Conservation (phyloP, 768 basidiomycete genomes). For the Pisolithus tinctorius region DNA sequence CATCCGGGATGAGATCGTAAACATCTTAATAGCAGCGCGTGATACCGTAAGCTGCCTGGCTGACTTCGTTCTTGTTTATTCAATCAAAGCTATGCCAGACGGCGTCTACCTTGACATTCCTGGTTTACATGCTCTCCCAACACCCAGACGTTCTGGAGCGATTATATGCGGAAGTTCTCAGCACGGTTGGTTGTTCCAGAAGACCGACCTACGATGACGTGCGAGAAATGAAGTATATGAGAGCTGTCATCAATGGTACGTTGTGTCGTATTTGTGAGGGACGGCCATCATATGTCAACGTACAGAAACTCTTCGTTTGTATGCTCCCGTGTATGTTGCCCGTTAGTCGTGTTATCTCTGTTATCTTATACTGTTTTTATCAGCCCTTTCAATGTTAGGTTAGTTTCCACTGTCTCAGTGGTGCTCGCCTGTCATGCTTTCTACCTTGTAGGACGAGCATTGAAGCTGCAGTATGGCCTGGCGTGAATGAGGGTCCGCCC, state of each 20-base stretch:
- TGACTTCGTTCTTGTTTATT: not conserved
- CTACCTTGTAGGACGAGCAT: conserved; percentile 14
- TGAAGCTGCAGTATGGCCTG: conserved; percentile 18
- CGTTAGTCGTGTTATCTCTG: not conserved
- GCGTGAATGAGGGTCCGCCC: conserved; percentile 17
- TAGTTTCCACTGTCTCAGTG: not conserved
- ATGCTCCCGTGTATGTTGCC: conserved; percentile 24
- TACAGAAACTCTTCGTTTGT: conserved; percentile 24
- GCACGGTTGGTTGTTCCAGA: conserved; percentile 19
- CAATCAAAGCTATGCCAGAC: conserved; percentile 15
- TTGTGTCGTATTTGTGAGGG: not conserved
- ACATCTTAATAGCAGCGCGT: conserved; percentile 32
- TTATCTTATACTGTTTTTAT: not conserved
- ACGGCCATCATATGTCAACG: not conserved
- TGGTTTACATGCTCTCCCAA: conserved; percentile 21
- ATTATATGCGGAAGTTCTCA: conserved; percentile 26
- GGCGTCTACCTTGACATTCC: conserved; percentile 25
- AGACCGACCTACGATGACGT: conserved; percentile 26
- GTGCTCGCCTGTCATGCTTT: not conserved
- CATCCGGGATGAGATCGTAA: conserved; percentile 31
- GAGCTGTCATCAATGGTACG: conserved; percentile 32
- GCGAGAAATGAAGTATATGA: conserved; percentile 33
- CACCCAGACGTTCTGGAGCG: conserved; percentile 22
- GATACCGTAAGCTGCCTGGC: conserved; percentile 22
- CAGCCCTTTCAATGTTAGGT: conserved; percentile 24